Evolutionary conservation across 305 asterid genomes (phyloP), one percentile per base, ranked within the genome.

Genomic region (Fraxinus xanthoxyloides): DNA sequence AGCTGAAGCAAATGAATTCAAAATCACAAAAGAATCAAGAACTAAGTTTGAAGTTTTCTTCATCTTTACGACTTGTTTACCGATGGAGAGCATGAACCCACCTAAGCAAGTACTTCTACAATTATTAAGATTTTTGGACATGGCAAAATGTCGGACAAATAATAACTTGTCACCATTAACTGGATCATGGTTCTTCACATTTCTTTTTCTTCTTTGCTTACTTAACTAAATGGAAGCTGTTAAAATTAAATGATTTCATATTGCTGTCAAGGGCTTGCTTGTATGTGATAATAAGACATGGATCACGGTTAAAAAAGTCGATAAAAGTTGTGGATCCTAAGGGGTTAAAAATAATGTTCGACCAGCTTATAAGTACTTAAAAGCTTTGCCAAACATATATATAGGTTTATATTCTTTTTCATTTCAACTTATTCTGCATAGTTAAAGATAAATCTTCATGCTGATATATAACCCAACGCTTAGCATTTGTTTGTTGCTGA

Each of bases 401-500:
- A 15, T 12, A 48, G 26, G 73, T 24, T 7, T 65, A 65, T 65
- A 9, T 30, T 69, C 4, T 7, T 28, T 31, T 5, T 32, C 59
- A 2, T 7, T 65, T 54, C 38, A 38, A 80, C 46, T 51, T 54
- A 74, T 35, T 26, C 75, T 46, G 56, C 34, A 23, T 46, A 80
- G 56, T 31, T 72, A 72, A 19, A 19, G 65, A 51, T 48, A 48
- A 48, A 51, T 48, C 32, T 5, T 48, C 72, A 63, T 63, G 72
- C 32, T 21, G 72, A 32, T 26, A 26, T 21, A 15, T 46, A 80
- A 34, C 70, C 65, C 82, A 80, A 17, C 83, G 28, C 21, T 12
- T n/a, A 19, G 56, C 36, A 80, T 72, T 70, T 19, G 69, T 77
- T 48, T 80, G 26, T 32, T 72, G 83, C 28, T 24, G 43, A 76